Conservation (phyloP, 768 basidiomycete genomes). For the Tephrocybe sp. region DNA sequence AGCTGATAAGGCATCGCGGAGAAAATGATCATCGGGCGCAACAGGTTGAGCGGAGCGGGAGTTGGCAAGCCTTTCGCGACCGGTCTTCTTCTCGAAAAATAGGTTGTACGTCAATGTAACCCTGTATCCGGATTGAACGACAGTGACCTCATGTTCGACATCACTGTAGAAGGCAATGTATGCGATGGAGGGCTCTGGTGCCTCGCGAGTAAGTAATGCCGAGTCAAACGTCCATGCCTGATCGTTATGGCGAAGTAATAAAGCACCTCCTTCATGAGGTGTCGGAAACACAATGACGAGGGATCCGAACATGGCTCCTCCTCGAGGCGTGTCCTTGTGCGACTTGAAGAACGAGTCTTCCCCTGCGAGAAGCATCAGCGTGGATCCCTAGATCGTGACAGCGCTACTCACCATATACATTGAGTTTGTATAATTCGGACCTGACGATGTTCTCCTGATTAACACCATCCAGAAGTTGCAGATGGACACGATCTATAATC, state of each 20-base stretch:
- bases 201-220: constrained; percentile 7
- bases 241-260: constrained; percentile 33
- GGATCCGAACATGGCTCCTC: constrained; percentile 47
- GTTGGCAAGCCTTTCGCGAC: background rate
- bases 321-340: constrained; percentile 49
- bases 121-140: constrained; percentile 35
- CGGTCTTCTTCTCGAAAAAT: constrained; percentile 20
- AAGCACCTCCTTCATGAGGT: constrained; percentile 42
- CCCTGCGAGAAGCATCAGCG: constrained; percentile 23
- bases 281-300: constrained; percentile 51
- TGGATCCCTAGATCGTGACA: too few species aligned
- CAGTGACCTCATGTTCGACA: constrained; percentile 39
- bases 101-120: constrained; percentile 45
- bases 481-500: too few species aligned
- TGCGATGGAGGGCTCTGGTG: constrained; percentile 24
- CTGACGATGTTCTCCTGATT: constrained; percentile 16
- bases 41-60: constrained; percentile 4
- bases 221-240: constrained; percentile 36
- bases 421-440: constrained; percentile 36
- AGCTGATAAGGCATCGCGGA: constrained; percentile 14
- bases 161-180: constrained; percentile 38
- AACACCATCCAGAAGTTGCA: constrained; percentile 17
- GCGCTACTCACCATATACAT: constrained; percentile 33
- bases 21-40: constrained; percentile 7
- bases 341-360: constrained; percentile 48